Base-by-base conservation (phyloP, 768 basidiomycete genomes). In the Suillus plorans region DNA sequence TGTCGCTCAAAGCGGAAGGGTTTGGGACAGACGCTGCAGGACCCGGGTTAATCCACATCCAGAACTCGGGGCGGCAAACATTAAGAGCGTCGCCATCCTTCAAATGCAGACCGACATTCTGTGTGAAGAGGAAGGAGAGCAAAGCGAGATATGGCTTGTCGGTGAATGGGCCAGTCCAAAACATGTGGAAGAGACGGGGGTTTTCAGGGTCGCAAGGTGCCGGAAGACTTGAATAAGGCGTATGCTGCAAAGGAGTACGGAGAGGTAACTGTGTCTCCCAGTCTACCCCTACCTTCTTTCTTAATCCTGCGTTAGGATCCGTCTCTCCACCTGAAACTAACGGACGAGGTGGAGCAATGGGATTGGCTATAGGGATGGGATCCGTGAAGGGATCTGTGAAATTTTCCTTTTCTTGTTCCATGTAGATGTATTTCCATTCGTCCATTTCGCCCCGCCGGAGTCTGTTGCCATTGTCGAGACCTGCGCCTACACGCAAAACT, bases 41-140 rank as follows among this genome's bases (percentile, higher is more conserved):
- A n/a, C 95, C 96, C 10, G 97, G 95, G 73, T 97, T 98, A 74
- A 99, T 96, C 97, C 97, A 99, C 58, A 99, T 77, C 95, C 95
- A 98, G 73, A 99, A 92, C 71, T 96, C 87, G 1, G 97, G 94
- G 42, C 95, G 85, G 76, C 97, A 99, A 20, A 84, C 73, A 16
- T 70, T 63, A 5, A 73, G 66, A 8, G 80, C 79, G 0, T 67
- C 60, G n/a, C 74, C 78, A 61, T 87, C 80, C 61, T 85, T 81
- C 28, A 87, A 75, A 70, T 97, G 89, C 31, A 99, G 81, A 16
- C 91, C 94, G 18, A 91, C 85, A 72, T 97, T 97, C 75, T 99
- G 97, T 4, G 97, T 97, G 80, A 89, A 99, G 42, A 99, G 84
- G 83, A 95, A 99, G 20, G 95, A 97, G 28, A 97, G 81, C 53